Evolutionary conservation across 371 early-diverging fungal genomes (phyloP), one percentile per base, ranked within the genome.

Genomic region (Rhizopus sp.): DNA sequence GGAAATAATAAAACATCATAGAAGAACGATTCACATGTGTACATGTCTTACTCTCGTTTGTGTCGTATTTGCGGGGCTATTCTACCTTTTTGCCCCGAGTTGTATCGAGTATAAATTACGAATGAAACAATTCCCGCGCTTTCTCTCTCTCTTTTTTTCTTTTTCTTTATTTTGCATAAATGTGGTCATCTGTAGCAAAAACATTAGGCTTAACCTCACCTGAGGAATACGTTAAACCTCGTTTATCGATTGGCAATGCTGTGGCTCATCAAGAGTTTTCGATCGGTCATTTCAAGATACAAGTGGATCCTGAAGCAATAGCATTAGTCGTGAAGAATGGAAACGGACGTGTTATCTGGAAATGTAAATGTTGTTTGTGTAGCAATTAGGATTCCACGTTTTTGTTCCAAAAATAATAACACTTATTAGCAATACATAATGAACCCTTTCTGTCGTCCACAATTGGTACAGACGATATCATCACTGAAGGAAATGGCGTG

Each of bases 381-480:
- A 46, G 42, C 46, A 23, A 29, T 9, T 39, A 44, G 8, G 7
- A 7, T n/a, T 35, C 41, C 56, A 52, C 60, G 55, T 54, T 59
- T 53, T 53, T 45, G 12, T 46, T 49, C 15, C 17, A 41, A 41
- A 45, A 46, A 13, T 29, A 53, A 44, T 13, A 7, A 44, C 33
- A 13, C 13, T 49, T 34, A 17, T 49, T 32, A 77, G 78, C 78
- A 15, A 29, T 78, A 12, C 73, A 72, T 23, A 72, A 75, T 32
- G 23, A 55, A 8, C 79, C 79, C 0, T 79, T 79, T 49, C 53
- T 79, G 15, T 63, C 63, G 9, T 68, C 69, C 9, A 62, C 70
- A 7, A 17, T 64, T 4, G 76, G 79, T 0, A 46, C 62, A 13
- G 74, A 73, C 38, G 57, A 53, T 1, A 66, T 79, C 17, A 53